phyloP scores from a whole-genome alignment of 495 filamentous ascomycete species.

The Tetracladium setigerum region DNA sequence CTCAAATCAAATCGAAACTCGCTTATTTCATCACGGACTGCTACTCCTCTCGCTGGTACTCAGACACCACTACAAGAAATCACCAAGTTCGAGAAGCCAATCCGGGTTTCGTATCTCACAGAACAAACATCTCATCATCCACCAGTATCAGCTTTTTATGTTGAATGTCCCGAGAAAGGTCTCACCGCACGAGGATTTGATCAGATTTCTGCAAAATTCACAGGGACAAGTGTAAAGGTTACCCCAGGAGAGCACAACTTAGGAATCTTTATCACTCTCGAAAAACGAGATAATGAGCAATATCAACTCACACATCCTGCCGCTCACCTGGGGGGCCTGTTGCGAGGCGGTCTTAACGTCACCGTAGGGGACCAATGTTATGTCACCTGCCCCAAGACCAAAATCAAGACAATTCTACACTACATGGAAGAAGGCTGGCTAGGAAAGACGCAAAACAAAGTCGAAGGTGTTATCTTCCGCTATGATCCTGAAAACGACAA shows the following conservation, averaged over 20 bases:
- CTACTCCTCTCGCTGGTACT: conserved; percentile 6
- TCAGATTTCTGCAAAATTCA: conserved; percentile 96
- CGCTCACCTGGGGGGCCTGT: conserved; percentile 82
- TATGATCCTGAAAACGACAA: conserved; percentile 79
- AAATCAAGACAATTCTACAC: conserved; percentile 81
- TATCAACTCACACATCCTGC: conserved; percentile 93
- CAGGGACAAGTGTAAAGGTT: conserved; percentile 87
- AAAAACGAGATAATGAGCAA: conserved; percentile 72
- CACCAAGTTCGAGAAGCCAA: conserved; percentile 41
- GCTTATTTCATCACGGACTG: conserved; percentile 1
- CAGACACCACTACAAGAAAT: conserved; percentile 10
- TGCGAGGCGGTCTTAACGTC: conserved; percentile 75
- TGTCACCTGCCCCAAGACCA: conserved; percentile 77
- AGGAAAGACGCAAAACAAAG: conserved; percentile 79
- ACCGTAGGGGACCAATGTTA: conserved; percentile 84
- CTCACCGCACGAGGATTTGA: conserved; percentile 86
- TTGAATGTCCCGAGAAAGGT: conserved; percentile 88
- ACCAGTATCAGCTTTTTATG: conserved; percentile 91
- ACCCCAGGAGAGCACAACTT: conserved; percentile 87
- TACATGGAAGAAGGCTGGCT: conserved; percentile 96
- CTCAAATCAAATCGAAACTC: conserved; percentile 36
- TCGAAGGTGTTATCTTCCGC: conserved; percentile 84
- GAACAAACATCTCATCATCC: conserved; percentile 99
- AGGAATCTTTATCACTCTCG: conserved; percentile 87
- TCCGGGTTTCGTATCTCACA: conserved; percentile 85